Conservation (phyloP, 2,329 filamentous ascomycete genomes). For the Penicillium sclerotigenum region DNA sequence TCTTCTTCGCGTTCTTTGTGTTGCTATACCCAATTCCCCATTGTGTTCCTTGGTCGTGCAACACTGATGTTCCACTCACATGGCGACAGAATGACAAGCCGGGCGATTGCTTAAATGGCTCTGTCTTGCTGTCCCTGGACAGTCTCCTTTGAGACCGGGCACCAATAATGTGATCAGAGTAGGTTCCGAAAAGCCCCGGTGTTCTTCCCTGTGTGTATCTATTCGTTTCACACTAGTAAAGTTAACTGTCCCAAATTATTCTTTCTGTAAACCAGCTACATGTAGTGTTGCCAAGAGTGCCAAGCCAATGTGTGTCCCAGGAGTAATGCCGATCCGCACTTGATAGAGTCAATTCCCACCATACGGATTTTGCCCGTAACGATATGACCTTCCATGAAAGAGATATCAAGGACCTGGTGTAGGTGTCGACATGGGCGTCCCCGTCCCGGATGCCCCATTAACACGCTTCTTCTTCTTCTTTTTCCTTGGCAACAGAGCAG, state of each 20-base stretch:
- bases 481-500: constrained; percentile 67
- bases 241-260: background rate
- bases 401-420: constrained; percentile 33
- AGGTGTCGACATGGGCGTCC: constrained; percentile 58
- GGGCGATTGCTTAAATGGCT: background rate
- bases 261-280: background rate
- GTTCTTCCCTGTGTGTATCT: background rate
- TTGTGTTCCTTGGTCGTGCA: background rate
- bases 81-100: constrained; percentile 2
- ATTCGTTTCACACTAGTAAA: background rate
- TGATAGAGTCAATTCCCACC: background rate
- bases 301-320: background rate
- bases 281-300: background rate
- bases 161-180: background rate
- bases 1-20: background rate
- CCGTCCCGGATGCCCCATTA: constrained; percentile 49
- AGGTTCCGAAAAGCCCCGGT: background rate
- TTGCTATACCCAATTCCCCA: background rate
- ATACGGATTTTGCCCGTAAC: background rate
- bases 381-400: background rate
- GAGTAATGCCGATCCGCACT: background rate
- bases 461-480: constrained; percentile 73
- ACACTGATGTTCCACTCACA: background rate
- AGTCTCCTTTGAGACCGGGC: background rate
- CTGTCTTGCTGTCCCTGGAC: background rate